Conservation (phyloP, 441 rosid species). For the Omphalea diandra region DNA sequence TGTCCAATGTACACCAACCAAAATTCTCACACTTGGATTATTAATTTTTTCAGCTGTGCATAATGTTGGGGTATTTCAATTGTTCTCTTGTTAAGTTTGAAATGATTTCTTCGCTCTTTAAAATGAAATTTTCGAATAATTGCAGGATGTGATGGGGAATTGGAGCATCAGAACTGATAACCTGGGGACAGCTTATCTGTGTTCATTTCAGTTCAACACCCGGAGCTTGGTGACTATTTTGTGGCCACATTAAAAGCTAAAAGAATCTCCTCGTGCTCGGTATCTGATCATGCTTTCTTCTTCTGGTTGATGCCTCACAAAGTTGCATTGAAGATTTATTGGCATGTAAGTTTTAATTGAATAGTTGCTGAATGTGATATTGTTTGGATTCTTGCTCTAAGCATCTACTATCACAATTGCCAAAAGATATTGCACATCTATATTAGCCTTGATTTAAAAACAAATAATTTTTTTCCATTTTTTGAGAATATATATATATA, state of each 20-base stretch:
- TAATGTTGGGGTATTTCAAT: background rate
- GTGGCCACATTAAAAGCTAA: constrained; percentile 66
- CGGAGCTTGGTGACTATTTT: constrained; percentile 77
- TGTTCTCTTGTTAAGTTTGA: background rate
- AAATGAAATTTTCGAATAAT: constrained; percentile 6
- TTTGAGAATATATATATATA: no score
- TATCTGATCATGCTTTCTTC: constrained; percentile 50
- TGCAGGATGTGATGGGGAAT: constrained; percentile 85
- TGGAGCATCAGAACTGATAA: constrained; percentile 69
- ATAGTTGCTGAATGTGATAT: background rate
- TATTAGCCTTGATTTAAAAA: background rate
- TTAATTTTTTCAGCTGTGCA: background rate
- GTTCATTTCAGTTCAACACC: constrained; percentile 64
- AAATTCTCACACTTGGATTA: no score
- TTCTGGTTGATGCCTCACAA: constrained; percentile 99
- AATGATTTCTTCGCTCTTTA: background rate
- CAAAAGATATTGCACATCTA: background rate
- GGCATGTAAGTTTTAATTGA: constrained; percentile 73
- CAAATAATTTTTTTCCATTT: no score
- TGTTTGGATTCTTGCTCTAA: background rate
- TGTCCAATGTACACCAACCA: background rate
- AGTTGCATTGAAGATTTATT: constrained; percentile 86
- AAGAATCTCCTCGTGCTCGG: constrained; percentile 34
- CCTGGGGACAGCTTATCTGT: constrained; percentile 67
- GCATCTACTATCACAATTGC: constrained; percentile 5